Percentiles rank a stretch among this genome's conserved stretches.
phyloP scores from a whole-genome alignment of 345 rosid genomes.

The Brassica carinata region DNA sequence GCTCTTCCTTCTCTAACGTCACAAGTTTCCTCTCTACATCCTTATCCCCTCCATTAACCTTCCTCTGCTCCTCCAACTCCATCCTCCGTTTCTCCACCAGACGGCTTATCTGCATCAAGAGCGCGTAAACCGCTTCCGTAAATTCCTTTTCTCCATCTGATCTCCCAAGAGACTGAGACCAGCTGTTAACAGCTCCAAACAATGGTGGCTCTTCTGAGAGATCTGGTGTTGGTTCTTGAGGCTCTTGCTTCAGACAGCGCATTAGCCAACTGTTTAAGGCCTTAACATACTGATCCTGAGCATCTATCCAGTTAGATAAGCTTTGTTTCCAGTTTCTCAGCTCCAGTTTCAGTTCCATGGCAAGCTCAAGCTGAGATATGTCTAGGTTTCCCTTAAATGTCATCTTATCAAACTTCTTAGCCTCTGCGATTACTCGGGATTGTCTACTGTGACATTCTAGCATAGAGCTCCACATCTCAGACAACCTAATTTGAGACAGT shows the following conservation, averaged over 20 bases:
- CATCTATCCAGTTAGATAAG: conserved; percentile 55
- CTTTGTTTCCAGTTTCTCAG: conserved; percentile 56
- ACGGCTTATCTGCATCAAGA: conserved; percentile 34
- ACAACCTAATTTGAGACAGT: conserved; percentile 43
- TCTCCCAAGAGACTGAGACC: conserved; percentile 53
- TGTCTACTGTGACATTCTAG: conserved; percentile 60
- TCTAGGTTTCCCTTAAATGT: conserved; percentile 39
- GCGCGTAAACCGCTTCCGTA: conserved; percentile 37
- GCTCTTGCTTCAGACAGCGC: conserved; percentile 53
- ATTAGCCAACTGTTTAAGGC: conserved; percentile 70
- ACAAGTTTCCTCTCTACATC: conserved; percentile 36
- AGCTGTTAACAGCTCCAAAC: conserved; percentile 48
- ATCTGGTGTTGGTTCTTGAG: conserved; percentile 52
- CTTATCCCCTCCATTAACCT: conserved; percentile 5
- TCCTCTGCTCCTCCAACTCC: conserved; percentile 34
- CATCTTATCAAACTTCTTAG: conserved; percentile 47
- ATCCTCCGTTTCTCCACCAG: conserved; percentile 38
- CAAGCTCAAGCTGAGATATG: conserved; percentile 50
- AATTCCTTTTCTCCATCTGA: conserved; percentile 46
- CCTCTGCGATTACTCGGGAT: conserved; percentile 43
- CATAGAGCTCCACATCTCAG: conserved; percentile 72
- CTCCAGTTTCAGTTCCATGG: conserved; percentile 58
- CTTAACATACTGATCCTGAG: conserved; percentile 56
- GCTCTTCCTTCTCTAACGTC: conserved; percentile 36
- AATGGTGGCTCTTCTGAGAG: conserved; percentile 52